Evolutionary conservation across 2,329 filamentous ascomycete genomes (phyloP).

Genomic region (Sarocladium strictum): DNA sequence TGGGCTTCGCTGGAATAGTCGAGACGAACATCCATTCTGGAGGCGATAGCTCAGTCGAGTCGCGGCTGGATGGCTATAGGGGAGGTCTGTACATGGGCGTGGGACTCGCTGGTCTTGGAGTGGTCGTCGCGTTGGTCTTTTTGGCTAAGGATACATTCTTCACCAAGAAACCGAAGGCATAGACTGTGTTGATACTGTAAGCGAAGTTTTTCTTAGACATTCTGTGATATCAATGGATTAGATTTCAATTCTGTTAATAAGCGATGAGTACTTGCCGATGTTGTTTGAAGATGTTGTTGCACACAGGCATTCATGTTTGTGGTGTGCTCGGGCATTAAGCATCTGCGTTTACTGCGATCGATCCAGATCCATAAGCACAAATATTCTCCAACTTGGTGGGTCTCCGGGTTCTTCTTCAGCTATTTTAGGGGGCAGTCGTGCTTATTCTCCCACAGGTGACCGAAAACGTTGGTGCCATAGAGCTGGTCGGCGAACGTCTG

Average conservation of each 20-base stretch:
- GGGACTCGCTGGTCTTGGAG: conserved; percentile 24
- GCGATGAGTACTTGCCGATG: too few species aligned
- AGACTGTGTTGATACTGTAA: background rate
- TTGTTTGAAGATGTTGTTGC: too few species aligned
- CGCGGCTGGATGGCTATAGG: conserved; percentile 25
- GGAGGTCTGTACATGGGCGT: conserved; percentile 36
- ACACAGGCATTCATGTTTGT: too few species aligned
- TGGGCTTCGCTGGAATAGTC: conserved; percentile 61
- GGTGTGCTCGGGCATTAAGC: too few species aligned
- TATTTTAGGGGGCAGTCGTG: too few species aligned
- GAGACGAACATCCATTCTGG: conserved; percentile 35
- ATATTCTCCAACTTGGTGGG: too few species aligned
- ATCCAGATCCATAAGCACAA: too few species aligned
- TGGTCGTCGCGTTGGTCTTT: conserved; percentile 13
- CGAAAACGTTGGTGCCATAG: too few species aligned
- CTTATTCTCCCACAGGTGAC: too few species aligned
- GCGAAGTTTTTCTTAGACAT: background rate
- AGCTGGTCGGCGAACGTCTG: background rate
- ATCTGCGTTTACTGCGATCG: too few species aligned
- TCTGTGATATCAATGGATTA: background rate
- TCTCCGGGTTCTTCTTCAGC: too few species aligned
- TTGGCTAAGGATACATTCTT: conserved; percentile 10
- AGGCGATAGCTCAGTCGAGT: conserved; percentile 17
- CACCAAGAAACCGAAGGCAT: background rate
- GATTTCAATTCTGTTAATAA: too few species aligned